Evolutionary conservation across 805 yeast species (phyloP), one percentile per base, ranked within the genome.

Genomic region (Nakazawaea populi): DNA sequence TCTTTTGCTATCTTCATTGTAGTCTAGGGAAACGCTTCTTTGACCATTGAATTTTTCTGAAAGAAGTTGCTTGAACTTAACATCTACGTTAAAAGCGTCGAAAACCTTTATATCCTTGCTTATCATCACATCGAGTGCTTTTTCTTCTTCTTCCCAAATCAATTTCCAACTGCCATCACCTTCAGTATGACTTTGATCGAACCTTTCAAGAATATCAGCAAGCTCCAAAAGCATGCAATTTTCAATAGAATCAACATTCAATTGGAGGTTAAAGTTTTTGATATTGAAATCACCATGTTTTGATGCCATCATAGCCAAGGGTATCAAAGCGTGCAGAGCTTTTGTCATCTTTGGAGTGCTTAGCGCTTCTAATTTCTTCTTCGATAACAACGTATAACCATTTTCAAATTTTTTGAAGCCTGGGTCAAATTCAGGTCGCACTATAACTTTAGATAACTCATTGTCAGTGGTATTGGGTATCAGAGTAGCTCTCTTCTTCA

Each of bases 381-480:
- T 37, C 8, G 18, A 27, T 32, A 47, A 12, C 11, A 36, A 6
- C 4, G 14, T 30, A 29, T 46, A 38, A 12, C 37, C 9, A 40
- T 27, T 36, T 29, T 42, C 44, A 12, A 36, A 42, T 38, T 43
- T 43, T 10, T 48, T 36, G 29, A 29, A 48, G 10, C 11, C 30
- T 8, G 30, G 8, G 18, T 49, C 41, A 4, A 49, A 27, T 18
- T 44, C 30, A 9, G 48, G 44, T 27, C 41, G 35, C n/a, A 49
- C 18, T 4, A 27, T 36, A 5, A 46, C 44, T 24, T 27, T 32
- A 3, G 40, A 28, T 36, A 44, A 27, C 9, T 30, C 24, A 12
- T 27, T 30, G 24, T 35, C 42, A 31, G 51, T 48, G 32, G 47
- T 48, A 28, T 38, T 38, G 10, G 40, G 40, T 6, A 44, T 14